Evolutionary conservation across 768 basidiomycete genomes (phyloP), one percentile per base, ranked within the genome.

Genomic region (Naganishia onofrii): DNA sequence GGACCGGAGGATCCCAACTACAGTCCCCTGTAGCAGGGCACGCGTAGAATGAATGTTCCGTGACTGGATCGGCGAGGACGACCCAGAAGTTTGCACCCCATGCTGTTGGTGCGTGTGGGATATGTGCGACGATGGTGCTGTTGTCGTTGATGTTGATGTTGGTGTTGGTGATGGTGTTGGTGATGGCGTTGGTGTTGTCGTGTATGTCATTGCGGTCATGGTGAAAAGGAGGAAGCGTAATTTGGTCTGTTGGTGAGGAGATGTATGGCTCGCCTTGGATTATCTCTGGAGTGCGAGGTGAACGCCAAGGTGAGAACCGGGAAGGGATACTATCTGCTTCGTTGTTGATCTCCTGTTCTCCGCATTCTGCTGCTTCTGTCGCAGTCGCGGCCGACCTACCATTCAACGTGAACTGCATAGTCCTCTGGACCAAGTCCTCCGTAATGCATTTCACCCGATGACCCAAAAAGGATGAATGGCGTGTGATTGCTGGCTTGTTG

Each of bases 41-140:
- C 28, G 93, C 93, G 80, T 88, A 97, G 83, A 96, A 96, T 12
- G 89, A 87, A 3, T 82, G 81, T 58, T 83, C 81, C 3, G 82
- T 83, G 85, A 90, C 87, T 31, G 93, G 93, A 84, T 96, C 93
- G 57, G 90, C 86, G 65, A 95, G 84, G 7, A 93, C 94, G 8
- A 95, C 91, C 93, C 93, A 96, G 78, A 96, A 95, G 79, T 92
- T 89, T 31, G 89, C 87, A 5, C 91, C 92, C 92, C 92, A 93
- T 32, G 70, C 34, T 9, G 67, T 63, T 0, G 67, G 67, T n/a
- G 52, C 53, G 56, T 71, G 66, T 32, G 53, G 64, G 31, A 55
- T 70, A 21, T 48, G 28, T 8, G 56, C 68, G 8, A 69, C 46
- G n/a, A 52, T 31, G 28, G 36, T 28, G 38, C 13, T 31, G 44